Percentiles rank a stretch among this genome's conserved stretches.
Conservation (phyloP, 2,329 filamentous ascomycete genomes). For the Zymoseptoria crescenta region DNA sequence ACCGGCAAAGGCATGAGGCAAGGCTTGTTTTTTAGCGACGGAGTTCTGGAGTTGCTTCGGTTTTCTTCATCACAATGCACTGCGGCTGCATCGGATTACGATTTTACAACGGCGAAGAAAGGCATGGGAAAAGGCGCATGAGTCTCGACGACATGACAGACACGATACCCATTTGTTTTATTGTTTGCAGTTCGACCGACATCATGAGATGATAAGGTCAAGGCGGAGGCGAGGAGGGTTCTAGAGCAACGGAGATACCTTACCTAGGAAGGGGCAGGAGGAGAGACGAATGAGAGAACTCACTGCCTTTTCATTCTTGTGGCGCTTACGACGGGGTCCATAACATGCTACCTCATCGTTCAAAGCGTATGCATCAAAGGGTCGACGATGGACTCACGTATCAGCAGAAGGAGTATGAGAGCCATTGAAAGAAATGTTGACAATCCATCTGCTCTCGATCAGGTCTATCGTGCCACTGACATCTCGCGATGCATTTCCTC, state of each 20-base stretch:
- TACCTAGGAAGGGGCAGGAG: neutral
- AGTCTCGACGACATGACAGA: neutral
- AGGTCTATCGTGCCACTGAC: neutral
- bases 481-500: neutral
- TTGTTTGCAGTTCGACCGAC: neutral
- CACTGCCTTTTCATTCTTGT: too few relatives aligned
- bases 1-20: neutral
- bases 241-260: neutral
- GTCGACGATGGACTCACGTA: too few relatives aligned
- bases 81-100: neutral
- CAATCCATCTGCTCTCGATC: too few relatives aligned
- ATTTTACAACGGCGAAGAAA: neutral
- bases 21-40: slow-evolving; percentile 4
- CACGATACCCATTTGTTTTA: slow-evolving; percentile 10
- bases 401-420: too few relatives aligned
- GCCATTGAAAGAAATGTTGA: too few relatives aligned
- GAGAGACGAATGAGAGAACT: neutral
- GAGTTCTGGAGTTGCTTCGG: slow-evolving; percentile 1
- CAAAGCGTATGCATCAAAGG: too few relatives aligned
- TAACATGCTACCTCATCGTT: too few relatives aligned
- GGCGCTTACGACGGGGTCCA: too few relatives aligned
- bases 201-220: neutral
- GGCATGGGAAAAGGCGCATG: neutral
- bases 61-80: neutral
- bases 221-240: neutral